A percentile compares a stretch with the other conserved stretches of the same genome.
These are phyloP conservation scores for Diplodia scrobiculata DNA, from an alignment of 2,329 filamentous ascomycete genomes.

Conservation along the genomic window DNA sequence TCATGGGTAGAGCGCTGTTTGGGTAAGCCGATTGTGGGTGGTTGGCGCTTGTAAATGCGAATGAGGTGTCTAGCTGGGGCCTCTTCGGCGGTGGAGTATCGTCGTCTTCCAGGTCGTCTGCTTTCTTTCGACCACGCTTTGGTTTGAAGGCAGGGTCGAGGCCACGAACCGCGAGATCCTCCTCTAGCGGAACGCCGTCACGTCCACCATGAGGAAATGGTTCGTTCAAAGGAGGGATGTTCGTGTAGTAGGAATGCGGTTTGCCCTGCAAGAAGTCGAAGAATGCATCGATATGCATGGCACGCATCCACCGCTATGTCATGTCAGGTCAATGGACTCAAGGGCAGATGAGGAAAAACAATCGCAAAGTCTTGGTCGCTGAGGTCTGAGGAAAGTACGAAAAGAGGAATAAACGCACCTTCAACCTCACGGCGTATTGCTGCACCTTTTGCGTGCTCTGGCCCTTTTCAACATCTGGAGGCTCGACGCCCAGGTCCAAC, in stretches of 20 bases:
- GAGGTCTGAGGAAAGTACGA: not conserved
- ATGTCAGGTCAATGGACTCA: not conserved
- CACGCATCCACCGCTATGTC: slow-evolving; percentile 85
- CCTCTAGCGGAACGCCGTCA: slow-evolving; percentile 81
- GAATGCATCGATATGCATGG: slow-evolving; percentile 92
- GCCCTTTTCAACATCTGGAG: slow-evolving; percentile 76
- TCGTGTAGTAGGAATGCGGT: slow-evolving; percentile 75
- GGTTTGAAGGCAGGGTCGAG: slow-evolving; percentile 73
- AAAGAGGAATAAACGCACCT: slow-evolving; percentile 58
- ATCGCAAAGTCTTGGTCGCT: not conserved
- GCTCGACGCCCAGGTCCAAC: slow-evolving; percentile 82
- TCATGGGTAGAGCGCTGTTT: slow-evolving; percentile 55
- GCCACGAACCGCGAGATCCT: slow-evolving; percentile 84
- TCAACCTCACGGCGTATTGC: slow-evolving; percentile 88
- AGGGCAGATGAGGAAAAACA: not conserved
- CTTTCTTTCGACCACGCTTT: slow-evolving; percentile 63
- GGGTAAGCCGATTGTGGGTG: slow-evolving; percentile 55
- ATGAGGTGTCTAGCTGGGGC: slow-evolving; percentile 60
- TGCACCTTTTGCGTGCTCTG: slow-evolving; percentile 92
- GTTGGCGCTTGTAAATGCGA: slow-evolving; percentile 41
- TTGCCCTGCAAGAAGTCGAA: slow-evolving; percentile 86
- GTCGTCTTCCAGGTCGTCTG: slow-evolving; percentile 59
- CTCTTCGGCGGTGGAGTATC: slow-evolving; percentile 59
- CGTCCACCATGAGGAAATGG: slow-evolving; percentile 66
- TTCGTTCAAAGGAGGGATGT: slow-evolving; percentile 67